Evolutionary conservation across 2,329 filamentous ascomycete species (phyloP).

Genomic region (Pestalotiopsis sp.): DNA sequence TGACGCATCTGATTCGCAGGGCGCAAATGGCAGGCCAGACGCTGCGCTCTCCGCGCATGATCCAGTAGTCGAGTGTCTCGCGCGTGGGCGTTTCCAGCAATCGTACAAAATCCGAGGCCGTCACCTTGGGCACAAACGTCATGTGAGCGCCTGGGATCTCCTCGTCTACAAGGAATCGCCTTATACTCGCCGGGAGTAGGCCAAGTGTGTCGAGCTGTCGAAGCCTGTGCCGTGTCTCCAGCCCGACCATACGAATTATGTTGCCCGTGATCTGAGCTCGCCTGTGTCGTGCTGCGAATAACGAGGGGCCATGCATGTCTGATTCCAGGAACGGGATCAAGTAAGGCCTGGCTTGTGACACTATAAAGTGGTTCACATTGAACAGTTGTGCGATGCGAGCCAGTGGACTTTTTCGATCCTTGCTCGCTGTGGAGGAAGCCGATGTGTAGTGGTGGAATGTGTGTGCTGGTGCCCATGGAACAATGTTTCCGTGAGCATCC

Average conservation of each 20-base stretch:
- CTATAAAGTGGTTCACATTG: conserved; percentile 94
- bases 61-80: conserved; percentile 82
- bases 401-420: conserved; percentile 64
- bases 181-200: conserved; percentile 69
- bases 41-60: conserved; percentile 78
- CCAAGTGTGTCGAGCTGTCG: conserved; percentile 79
- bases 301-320: conserved; percentile 76
- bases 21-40: conserved; percentile 91
- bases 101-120: conserved; percentile 71
- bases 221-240: conserved; percentile 80
- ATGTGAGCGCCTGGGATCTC: conserved; percentile 76
- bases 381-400: conserved; percentile 79
- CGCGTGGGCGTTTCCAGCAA: conserved; percentile 83
- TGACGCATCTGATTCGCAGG: conserved; percentile 77
- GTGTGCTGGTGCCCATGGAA: conserved; percentile 71
- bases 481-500: conserved; percentile 70
- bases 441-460: conserved; percentile 72
- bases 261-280: conserved; percentile 61
- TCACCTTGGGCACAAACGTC: conserved; percentile 81
- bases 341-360: conserved; percentile 90
- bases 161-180: conserved; percentile 82
- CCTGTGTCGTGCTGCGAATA: conserved; percentile 60
- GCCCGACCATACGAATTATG: conserved; percentile 68
- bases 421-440: conserved; percentile 63
- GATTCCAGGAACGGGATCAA: conserved; percentile 82